Evolutionary conservation across 768 basidiomycete genomes (phyloP).

Genomic region (Pleurotus pulmonarius): DNA sequence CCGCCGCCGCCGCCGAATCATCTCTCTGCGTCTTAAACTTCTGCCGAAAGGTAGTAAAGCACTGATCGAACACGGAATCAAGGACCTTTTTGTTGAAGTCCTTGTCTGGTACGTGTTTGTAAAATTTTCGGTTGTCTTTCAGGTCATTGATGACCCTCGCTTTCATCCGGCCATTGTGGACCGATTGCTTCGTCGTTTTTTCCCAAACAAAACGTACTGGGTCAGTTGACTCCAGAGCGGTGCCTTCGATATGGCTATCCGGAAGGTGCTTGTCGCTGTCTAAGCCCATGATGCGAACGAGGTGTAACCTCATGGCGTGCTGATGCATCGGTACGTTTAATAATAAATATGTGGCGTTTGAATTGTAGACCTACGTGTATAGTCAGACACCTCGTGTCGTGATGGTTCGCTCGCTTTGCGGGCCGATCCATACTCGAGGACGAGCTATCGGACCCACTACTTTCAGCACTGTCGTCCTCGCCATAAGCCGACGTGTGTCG

Average conservation of each 20-base stretch:
- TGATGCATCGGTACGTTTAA: conserved; percentile 19
- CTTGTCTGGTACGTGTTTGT: conserved; percentile 60
- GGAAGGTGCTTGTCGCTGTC: conserved; percentile 57
- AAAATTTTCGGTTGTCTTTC: conserved; percentile 48
- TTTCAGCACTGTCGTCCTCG: conserved; percentile 33
- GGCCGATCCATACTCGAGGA: conserved; percentile 26
- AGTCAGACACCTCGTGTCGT: conserved; percentile 62
- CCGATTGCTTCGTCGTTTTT: conserved; percentile 71
- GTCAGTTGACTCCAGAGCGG: conserved; percentile 36
- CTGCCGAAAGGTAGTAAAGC: conserved; percentile 63
- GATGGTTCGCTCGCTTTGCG: conserved; percentile 49
- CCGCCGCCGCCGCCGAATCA: conserved; percentile 32
- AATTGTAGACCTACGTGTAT: conserved; percentile 48
- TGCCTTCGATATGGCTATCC: conserved; percentile 56
- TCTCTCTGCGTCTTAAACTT: conserved; percentile 65
- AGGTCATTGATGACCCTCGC: conserved; percentile 57
- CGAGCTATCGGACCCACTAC: conserved; percentile 33
- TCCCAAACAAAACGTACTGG: conserved; percentile 78
- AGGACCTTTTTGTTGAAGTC: conserved; percentile 62
- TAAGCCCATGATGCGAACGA: conserved; percentile 57
- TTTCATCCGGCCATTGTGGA: conserved; percentile 74
- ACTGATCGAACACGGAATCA: conserved; percentile 66
- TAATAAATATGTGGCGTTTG: background rate
- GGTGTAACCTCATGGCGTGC: conserved; percentile 70
- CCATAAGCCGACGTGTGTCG: conserved; percentile 26